Percentiles rank a stretch among this genome's conserved stretches.
These are phyloP conservation scores for Pelargonium australe DNA, from an alignment of 441 rosid genomes.

Conservation along the genomic window DNA sequence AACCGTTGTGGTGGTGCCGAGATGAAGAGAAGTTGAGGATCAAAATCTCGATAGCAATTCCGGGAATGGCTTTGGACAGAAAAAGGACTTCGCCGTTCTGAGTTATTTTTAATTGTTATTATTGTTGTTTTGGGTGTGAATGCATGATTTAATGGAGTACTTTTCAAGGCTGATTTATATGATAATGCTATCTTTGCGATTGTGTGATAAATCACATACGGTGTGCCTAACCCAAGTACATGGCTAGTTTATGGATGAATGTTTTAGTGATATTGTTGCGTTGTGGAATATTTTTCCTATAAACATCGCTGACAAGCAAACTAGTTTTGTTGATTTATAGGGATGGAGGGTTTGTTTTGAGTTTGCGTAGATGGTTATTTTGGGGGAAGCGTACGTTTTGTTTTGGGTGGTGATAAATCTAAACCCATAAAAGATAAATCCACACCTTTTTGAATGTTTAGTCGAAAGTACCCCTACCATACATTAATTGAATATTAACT, in stretches of 20 bases:
- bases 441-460: too few species aligned
- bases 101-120: neutral
- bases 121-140: neutral
- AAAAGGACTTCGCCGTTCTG: neutral
- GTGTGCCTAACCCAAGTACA: neutral
- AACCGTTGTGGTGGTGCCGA: neutral
- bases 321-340: too few species aligned
- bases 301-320: too few species aligned
- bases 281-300: neutral
- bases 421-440: too few species aligned
- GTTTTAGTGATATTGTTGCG: conserved; percentile 2
- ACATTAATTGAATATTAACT: too few species aligned
- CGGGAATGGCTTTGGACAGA: neutral
- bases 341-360: too few species aligned
- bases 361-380: too few species aligned
- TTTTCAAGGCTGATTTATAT: conserved; percentile 5
- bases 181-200: neutral
- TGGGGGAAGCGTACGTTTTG: too few species aligned
- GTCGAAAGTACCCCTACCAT: too few species aligned
- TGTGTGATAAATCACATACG: neutral
- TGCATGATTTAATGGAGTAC: neutral
- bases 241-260: conserved; percentile 1
- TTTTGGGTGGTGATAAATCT: too few species aligned
- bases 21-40: neutral
- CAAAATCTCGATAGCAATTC: neutral